phyloP scores from a whole-genome alignment of 2,329 filamentous ascomycete species.

The Fusarium aywerte region DNA sequence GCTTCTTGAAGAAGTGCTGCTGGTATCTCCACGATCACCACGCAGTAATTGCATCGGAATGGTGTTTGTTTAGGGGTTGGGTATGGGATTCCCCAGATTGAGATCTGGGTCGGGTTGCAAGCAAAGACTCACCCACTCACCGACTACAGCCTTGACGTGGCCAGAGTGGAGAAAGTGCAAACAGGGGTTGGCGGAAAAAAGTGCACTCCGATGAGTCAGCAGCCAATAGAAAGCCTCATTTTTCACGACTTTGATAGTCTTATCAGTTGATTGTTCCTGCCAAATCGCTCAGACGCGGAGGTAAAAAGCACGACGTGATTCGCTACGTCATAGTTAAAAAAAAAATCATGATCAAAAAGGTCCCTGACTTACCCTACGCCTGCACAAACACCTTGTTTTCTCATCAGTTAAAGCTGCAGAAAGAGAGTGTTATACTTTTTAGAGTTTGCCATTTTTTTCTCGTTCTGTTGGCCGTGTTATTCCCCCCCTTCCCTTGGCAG shows the following conservation, averaged over 20 bases:
- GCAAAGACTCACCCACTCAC: slow-evolving; percentile 37
- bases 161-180: slow-evolving; percentile 21
- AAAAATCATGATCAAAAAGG: background rate
- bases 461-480: background rate
- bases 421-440: background rate
- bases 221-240: slow-evolving; percentile 4
- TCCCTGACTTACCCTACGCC: slow-evolving; percentile 7
- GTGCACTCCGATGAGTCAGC: slow-evolving; percentile 23
- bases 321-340: slow-evolving; percentile 13
- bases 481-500: background rate
- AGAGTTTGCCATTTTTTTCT: background rate
- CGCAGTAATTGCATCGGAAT: slow-evolving; percentile 42
- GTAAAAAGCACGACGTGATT: background rate
- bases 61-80: slow-evolving; percentile 25
- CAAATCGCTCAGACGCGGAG: slow-evolving; percentile 22
- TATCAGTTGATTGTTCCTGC: slow-evolving; percentile 18
- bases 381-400: background rate
- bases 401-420: background rate
- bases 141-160: slow-evolving; percentile 42
- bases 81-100: slow-evolving; percentile 28
- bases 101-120: slow-evolving; percentile 29
- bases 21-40: slow-evolving; percentile 42
- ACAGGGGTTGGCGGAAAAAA: slow-evolving; percentile 37
- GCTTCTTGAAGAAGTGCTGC: slow-evolving; percentile 39
- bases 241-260: slow-evolving; percentile 7